Base-by-base conservation (phyloP, 306 rosid species). In the Glycine latifolia region DNA sequence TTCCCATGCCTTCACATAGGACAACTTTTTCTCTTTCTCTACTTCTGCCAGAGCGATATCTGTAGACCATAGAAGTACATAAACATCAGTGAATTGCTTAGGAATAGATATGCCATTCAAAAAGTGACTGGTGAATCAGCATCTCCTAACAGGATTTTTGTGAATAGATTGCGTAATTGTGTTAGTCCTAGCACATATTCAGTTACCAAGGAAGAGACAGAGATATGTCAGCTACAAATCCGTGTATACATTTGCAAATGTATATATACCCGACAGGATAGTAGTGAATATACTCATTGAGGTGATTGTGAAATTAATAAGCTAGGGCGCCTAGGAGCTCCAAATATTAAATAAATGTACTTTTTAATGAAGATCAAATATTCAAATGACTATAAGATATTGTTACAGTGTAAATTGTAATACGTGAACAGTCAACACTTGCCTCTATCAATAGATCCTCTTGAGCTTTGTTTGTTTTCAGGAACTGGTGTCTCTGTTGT, bases 1-100 rank as follows among this genome's bases (percentile, higher is more conserved):
- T 88, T 96, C 99, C 99, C 99, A 96, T 39, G 99, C 98, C 86
- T 86, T 91, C 77, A 93, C 79, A 78, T 86, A 91, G 59, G 97
- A 92, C 49, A 77, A 7, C 44, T 67, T 90, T 76, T 94, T 96
- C 76, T 85, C 99, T 69, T 84, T 96, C 53, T 85, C 90, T 75
- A 93, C 82, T 53, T 77, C 87, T 8, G 97, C 97, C 46, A 91
- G 87, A 79, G 90, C 97, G 60, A 92, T 4, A 88, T 96, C 99
- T 95, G 90, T 41, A 50, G 8, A 81, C 9, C 47, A 43, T 43
- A 6, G 9, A 43, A 43, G 9, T 6, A 43, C 47, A 43, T 43
- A 47, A 33, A 17, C 9, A 48, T 20, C 15, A 71, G 39, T 37
- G 39, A 66, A 41, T 63, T 16, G 52, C 52, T 52, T 26, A 46